Percentiles rank a stretch among this genome's conserved stretches.
phyloP scores from a whole-genome alignment of 306 rosid species.

The Sechiopsis laciniata region DNA sequence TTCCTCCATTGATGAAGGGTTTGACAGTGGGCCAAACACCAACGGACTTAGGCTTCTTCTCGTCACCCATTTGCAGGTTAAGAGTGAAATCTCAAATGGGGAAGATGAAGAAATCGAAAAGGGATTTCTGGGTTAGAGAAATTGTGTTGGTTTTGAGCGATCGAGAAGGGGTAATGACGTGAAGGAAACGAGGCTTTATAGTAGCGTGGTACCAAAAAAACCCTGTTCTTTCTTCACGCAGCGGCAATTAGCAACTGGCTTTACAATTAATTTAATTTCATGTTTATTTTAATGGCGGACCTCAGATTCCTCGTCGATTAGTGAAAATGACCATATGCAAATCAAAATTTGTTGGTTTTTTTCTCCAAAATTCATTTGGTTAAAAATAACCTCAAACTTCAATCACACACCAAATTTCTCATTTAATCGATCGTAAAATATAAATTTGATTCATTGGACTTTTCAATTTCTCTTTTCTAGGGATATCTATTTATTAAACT shows the following conservation, averaged over 20 bases:
- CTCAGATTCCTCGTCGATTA: slow-evolving; percentile 10
- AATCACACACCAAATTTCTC: too few species aligned
- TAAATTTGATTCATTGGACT: too few species aligned
- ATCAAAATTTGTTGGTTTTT: background rate
- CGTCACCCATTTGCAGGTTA: slow-evolving; percentile 60
- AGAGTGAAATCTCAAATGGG: slow-evolving; percentile 27
- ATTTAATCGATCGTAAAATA: too few species aligned
- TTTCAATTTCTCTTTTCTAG: too few species aligned
- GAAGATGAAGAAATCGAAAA: slow-evolving; percentile 20
- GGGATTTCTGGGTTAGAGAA: background rate
- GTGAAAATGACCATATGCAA: slow-evolving; percentile 7
- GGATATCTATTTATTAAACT: too few species aligned
- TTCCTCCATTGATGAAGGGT: slow-evolving; percentile 92
- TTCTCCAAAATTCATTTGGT: background rate
- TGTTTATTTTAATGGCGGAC: slow-evolving; percentile 17
- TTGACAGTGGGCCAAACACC: slow-evolving; percentile 80
- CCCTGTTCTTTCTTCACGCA: background rate
- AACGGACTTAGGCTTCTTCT: slow-evolving; percentile 55
- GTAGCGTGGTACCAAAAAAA: background rate
- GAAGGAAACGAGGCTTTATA: too few species aligned
- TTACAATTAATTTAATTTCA: background rate
- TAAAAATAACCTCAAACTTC: too few species aligned
- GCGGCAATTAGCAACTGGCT: background rate
- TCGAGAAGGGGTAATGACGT: too few species aligned
- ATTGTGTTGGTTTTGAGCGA: background rate